Evolutionary conservation across 768 basidiomycete species (phyloP), one percentile per base, ranked within the genome.

Genomic region (Nevesoporus exiguus): DNA sequence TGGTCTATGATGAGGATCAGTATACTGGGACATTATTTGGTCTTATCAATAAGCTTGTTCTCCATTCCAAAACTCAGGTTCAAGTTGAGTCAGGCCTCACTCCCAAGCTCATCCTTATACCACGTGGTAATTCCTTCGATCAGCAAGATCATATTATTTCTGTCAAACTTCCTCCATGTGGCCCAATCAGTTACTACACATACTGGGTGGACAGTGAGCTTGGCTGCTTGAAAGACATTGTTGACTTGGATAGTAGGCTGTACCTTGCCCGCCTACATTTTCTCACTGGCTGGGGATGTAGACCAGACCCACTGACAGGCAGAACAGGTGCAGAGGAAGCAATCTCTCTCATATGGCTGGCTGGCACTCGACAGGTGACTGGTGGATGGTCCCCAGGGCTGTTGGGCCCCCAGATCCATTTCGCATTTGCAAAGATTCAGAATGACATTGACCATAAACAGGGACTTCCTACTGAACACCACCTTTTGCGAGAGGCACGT

Each of bases 1-100:
- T 49, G 48, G 29, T 49, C 37, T 49, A 49, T 15, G 48, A 49
- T 17, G 39, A 40, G 29, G 29, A 49, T 17, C 48, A 49, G 40
- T 30, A 2, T 11, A 17, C 31, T 3, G 48, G 39, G 19, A 49
- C 48, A 4, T 6, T 49, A 2, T 49, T 21, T 5, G 29, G 39
- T 7, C 29, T 49, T 7, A 27, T 17, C 6, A 49, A 15, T 22
- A 14, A 5, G 3, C 39, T 49, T 5, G 29, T 49, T 21, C 29
- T 49, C 3, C 48, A 27, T 7, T 29, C 29, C 4, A 49, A 49
- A 29, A 8, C 27, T 8, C 27, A 8, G 27, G 8, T 29, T 8
- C 36, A 48, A 24, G 34, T n/a, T n/a, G n/a, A n/a, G n/a, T n/a
- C 5, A 2, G n/a, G 37, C n/a, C n/a, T 39, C 25, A 15, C 25